A percentile compares a stretch with the other conserved stretches of the same genome.
These are phyloP conservation scores for Nyctanthes arbortristis DNA, from an alignment of 257 asterid genomes.

Conservation along the genomic window DNA sequence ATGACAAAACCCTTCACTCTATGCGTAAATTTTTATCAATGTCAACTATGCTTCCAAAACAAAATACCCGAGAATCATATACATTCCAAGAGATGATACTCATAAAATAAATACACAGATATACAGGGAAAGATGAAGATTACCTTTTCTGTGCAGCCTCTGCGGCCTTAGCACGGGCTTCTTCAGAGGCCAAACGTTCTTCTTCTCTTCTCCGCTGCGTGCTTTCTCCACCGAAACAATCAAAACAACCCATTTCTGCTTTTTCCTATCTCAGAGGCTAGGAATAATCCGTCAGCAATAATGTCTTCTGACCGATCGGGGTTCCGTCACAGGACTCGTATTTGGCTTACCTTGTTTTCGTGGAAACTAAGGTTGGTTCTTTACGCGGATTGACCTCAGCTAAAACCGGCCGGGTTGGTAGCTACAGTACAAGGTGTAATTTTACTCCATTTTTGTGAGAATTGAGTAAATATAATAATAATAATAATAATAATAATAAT, in stretches of 20 bases:
- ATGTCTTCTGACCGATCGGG: too few relatives aligned
- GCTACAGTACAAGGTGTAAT: too few relatives aligned
- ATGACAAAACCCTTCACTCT: neutral
- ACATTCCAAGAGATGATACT: neutral
- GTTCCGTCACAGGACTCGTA: too few relatives aligned
- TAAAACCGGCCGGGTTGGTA: too few relatives aligned
- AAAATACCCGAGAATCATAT: constrained; percentile 18
- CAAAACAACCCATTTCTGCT: constrained; percentile 74
- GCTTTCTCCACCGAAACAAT: constrained; percentile 83
- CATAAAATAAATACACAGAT: neutral
- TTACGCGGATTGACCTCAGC: neutral
- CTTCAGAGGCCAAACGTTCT: constrained; percentile 80
- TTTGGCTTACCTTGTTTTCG: neutral
- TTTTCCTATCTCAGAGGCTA: too few relatives aligned
- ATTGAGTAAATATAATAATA: too few relatives aligned
- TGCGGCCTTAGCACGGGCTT: constrained; percentile 83
- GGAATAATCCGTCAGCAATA: too few relatives aligned
- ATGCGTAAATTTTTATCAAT: too few relatives aligned
- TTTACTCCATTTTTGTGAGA: too few relatives aligned
- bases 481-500: too few relatives aligned
- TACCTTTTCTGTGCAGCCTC: constrained; percentile 94
- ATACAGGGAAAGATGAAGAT: neutral
- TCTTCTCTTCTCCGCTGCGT: constrained; percentile 67
- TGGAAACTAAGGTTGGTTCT: too few relatives aligned
- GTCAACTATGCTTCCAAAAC: neutral